Conservation (phyloP, 345 rosid species). For the Triadica sebifera region DNA sequence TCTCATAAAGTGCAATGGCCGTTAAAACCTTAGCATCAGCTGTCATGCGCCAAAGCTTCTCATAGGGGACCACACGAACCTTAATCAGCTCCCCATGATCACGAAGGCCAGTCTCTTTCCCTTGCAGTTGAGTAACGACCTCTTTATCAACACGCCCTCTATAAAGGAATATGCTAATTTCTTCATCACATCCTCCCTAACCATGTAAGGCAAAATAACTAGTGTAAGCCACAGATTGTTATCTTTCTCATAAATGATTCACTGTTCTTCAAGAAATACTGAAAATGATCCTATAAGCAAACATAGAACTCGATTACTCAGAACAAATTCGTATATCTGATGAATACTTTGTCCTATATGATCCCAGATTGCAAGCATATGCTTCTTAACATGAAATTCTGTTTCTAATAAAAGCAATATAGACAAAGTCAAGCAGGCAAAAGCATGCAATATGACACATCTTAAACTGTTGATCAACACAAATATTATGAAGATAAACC, state of each 20-base stretch:
- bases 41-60: constrained; percentile 70
- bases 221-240: neutral
- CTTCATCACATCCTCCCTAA: constrained; percentile 97
- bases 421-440: neutral
- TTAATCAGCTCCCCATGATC: constrained; percentile 80
- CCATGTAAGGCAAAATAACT: constrained; percentile 17
- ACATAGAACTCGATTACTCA: neutral
- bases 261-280: neutral
- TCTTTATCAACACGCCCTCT: constrained; percentile 57
- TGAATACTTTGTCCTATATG: neutral
- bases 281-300: neutral
- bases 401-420: neutral
- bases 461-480: neutral
- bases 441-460: neutral
- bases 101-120: constrained; percentile 72
- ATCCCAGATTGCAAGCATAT: neutral
- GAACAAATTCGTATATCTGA: no score
- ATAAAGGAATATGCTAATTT: constrained; percentile 67
- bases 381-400: neutral
- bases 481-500: neutral
- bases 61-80: constrained; percentile 61
- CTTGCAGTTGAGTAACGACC: constrained; percentile 60
- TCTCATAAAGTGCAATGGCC: constrained; percentile 75
- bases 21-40: constrained; percentile 70
- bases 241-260: neutral